These are phyloP conservation scores for Adansonia madagascariensis DNA, from an alignment of 441 rosid genomes.

Conservation along the genomic window DNA sequence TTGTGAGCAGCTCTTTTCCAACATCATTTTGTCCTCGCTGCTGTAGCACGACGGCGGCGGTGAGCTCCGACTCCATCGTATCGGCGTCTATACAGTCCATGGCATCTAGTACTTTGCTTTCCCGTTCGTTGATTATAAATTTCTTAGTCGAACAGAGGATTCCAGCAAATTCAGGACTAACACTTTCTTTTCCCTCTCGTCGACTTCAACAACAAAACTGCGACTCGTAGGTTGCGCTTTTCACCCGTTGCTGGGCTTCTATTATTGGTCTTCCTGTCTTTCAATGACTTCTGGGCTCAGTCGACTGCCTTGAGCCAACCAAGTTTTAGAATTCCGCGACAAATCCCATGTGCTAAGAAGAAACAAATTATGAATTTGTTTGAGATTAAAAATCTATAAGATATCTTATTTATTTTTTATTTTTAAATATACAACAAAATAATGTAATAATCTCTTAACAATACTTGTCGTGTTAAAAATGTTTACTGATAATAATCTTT, in stretches of 20 bases:
- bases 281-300: not conserved
- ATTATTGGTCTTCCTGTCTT: not conserved
- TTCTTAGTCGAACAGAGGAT: not conserved
- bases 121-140: not conserved
- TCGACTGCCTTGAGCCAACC: not conserved
- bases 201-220: not conserved
- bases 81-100: conserved; percentile 53
- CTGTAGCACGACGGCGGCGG: not conserved
- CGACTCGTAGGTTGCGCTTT: not conserved
- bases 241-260: not conserved
- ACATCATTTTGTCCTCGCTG: conserved; percentile 23
- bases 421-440: no score
- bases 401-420: no score
- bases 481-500: no score
- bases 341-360: no score
- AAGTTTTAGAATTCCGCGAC: not conserved
- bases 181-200: not conserved
- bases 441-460: no score
- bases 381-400: no score
- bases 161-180: conserved; percentile 22
- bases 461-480: no score
- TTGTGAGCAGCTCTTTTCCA: conserved; percentile 55
- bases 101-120: conserved; percentile 32
- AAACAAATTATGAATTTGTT: not conserved
- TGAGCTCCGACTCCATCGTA: conserved; percentile 54